Conservation (phyloP, 2,329 filamentous ascomycete species). For the Nemania diffusa region DNA sequence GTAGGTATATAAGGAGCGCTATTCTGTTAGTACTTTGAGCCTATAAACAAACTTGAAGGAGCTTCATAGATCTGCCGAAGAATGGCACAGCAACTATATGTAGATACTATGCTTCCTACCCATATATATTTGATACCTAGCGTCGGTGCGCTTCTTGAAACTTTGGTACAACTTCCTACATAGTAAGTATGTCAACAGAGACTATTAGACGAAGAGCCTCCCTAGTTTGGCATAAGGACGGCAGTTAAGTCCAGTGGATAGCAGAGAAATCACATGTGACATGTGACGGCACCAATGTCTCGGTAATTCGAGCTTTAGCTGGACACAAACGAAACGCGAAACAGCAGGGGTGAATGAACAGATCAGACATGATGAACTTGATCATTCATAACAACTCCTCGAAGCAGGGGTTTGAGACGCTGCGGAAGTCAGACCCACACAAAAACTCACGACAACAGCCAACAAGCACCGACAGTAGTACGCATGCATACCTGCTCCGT, state of each 20-base stretch:
- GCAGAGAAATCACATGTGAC: too few relatives aligned
- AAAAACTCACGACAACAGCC: slow-evolving; percentile 3
- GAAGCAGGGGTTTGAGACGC: slow-evolving; percentile 20
- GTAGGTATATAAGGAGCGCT: too few relatives aligned
- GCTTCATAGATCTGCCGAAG: background rate
- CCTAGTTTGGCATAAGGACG: too few relatives aligned
- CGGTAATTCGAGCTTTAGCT: background rate
- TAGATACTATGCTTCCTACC: too few relatives aligned
- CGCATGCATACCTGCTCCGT: too few relatives aligned
- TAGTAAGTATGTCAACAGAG: background rate
- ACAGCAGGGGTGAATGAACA: background rate
- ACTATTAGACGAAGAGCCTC: too few relatives aligned
- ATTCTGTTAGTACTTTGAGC: too few relatives aligned
- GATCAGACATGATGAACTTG: slow-evolving; percentile 10
- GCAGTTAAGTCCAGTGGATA: background rate
- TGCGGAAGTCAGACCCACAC: slow-evolving; percentile 20
- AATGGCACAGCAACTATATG: background rate
- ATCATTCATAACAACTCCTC: background rate
- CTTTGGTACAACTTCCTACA: background rate
- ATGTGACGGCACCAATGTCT: background rate
- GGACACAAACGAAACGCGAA: slow-evolving; percentile 3
- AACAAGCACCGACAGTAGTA: too few relatives aligned
- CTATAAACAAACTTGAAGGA: too few relatives aligned
- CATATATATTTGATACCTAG: background rate
- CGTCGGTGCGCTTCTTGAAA: background rate